phyloP scores from a whole-genome alignment of 768 basidiomycete species.

The Rhizopogon salebrosus region DNA sequence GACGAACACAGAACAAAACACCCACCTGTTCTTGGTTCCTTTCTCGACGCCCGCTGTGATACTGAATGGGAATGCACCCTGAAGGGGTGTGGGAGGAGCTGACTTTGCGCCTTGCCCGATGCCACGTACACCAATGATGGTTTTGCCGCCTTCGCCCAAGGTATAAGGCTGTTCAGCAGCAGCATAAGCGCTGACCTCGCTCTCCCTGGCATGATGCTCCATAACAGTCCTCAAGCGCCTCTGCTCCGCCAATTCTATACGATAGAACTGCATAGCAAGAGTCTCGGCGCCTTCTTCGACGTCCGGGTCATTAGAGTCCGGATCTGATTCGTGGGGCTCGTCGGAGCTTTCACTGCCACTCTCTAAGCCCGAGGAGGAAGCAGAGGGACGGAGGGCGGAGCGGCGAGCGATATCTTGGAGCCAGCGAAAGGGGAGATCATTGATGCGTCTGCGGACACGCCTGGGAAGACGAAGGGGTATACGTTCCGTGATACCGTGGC shows the following conservation, averaged over 20 bases:
- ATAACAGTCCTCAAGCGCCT: slow-evolving; percentile 83
- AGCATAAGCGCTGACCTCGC: slow-evolving; percentile 15
- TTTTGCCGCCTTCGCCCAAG: not conserved
- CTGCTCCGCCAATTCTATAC: slow-evolving; percentile 89
- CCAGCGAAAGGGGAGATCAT: slow-evolving; percentile 79
- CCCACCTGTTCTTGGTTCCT: slow-evolving; percentile 86
- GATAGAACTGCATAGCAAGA: slow-evolving; percentile 90
- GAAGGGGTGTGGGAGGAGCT: slow-evolving; percentile 14
- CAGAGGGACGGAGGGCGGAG: slow-evolving; percentile 27
- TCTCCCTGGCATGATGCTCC: slow-evolving; percentile 81
- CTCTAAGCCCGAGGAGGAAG: slow-evolving; percentile 10
- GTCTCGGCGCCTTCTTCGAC: slow-evolving; percentile 70
- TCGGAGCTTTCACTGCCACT: slow-evolving; percentile 32
- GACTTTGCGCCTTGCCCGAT: slow-evolving; percentile 6
- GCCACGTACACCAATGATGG: not conserved
- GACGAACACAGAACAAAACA: not conserved
- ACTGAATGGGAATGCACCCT: slow-evolving; percentile 65
- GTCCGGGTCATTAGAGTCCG: slow-evolving; percentile 31
- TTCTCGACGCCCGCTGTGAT: slow-evolving; percentile 96
- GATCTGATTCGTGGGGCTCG: slow-evolving; percentile 25
- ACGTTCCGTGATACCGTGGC: slow-evolving; percentile 68
- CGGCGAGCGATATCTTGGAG: slow-evolving; percentile 63
- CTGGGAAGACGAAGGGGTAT: slow-evolving; percentile 64
- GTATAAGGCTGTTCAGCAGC: slow-evolving; percentile 7
- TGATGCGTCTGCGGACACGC: slow-evolving; percentile 48